phyloP scores from a whole-genome alignment of 768 basidiomycete genomes.

The Nidularia sp. region DNA sequence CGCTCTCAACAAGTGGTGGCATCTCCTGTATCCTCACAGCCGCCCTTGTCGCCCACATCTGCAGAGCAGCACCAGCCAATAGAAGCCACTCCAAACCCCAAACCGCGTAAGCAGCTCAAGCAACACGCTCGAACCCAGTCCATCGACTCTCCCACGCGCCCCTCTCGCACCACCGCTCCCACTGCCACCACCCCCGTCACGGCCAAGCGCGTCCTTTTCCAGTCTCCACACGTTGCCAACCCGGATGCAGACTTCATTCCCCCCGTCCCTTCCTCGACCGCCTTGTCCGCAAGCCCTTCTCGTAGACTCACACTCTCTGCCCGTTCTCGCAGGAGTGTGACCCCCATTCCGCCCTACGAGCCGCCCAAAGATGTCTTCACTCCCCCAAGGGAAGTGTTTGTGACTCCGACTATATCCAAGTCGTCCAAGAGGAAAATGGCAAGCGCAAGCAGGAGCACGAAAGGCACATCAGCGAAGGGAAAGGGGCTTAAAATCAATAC shows the following conservation, averaged over 20 bases:
- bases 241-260: slow-evolving; percentile 46
- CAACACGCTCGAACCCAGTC: slow-evolving; percentile 11
- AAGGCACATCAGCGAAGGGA: slow-evolving; percentile 6
- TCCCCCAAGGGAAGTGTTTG: slow-evolving; percentile 59
- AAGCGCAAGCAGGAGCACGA: slow-evolving; percentile 7
- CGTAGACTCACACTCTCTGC: slow-evolving; percentile 17
- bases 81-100: slow-evolving; percentile 57
- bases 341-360: slow-evolving; percentile 60
- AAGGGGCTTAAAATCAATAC: slow-evolving; percentile 5
- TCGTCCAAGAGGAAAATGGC: slow-evolving; percentile 27
- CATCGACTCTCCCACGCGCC: slow-evolving; percentile 22
- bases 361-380: slow-evolving; percentile 68
- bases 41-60: neutral
- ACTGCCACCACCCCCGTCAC: slow-evolving; percentile 12
- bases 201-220: slow-evolving; percentile 17
- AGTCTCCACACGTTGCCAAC: slow-evolving; percentile 44
- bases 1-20: slow-evolving; percentile 10
- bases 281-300: slow-evolving; percentile 7
- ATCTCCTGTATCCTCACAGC: neutral
- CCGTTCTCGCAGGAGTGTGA: slow-evolving; percentile 37
- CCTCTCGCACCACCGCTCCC: slow-evolving; percentile 7
- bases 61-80: slow-evolving; percentile 17
- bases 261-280: slow-evolving; percentile 18
- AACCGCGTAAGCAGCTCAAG: slow-evolving; percentile 47
- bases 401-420: slow-evolving; percentile 35